Evolutionary conservation across 2,329 filamentous ascomycete species (phyloP).

Genomic region (Seiridium unicorne): DNA sequence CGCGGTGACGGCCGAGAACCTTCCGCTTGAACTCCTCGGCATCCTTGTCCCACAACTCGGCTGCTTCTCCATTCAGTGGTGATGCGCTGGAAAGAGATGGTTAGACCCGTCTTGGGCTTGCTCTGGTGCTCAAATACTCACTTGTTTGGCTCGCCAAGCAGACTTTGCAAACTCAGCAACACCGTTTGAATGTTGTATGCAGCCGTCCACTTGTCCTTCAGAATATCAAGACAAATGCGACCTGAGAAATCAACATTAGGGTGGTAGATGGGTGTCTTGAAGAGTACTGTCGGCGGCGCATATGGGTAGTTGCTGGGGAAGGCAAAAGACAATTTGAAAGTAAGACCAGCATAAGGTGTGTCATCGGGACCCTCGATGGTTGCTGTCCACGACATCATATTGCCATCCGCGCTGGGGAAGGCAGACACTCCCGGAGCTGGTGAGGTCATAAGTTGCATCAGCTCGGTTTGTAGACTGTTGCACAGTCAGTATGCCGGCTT

Average conservation of each 20-base stretch:
- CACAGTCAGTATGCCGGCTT: neutral
- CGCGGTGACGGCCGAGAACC: constrained; percentile 60
- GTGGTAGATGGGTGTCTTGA: constrained; percentile 99
- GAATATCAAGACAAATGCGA: constrained; percentile 93
- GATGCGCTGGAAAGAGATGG: constrained; percentile 62
- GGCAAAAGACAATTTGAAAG: constrained; percentile 86
- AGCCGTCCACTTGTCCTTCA: constrained; percentile 99
- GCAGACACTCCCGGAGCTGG: constrained; percentile 91
- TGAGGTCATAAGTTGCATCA: constrained; percentile 98
- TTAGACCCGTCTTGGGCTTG: neutral
- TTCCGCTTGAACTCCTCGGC: constrained; percentile 82
- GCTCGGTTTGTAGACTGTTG: constrained; percentile 84
- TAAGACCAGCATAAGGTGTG: constrained; percentile 85
- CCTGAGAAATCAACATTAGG: constrained; percentile 98
- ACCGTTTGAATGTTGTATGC: constrained; percentile 97
- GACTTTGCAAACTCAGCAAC: constrained; percentile 86
- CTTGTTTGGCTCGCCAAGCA: constrained; percentile 98
- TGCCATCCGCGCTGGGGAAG: constrained; percentile 86
- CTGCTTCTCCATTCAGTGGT: constrained; percentile 92
- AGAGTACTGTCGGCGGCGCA: constrained; percentile 83
- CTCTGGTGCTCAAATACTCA: constrained; percentile 45
- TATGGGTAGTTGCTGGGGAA: constrained; percentile 96
- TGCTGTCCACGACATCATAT: constrained; percentile 88
- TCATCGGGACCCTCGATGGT: constrained; percentile 90
- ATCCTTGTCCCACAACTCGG: constrained; percentile 92